These are phyloP conservation scores for Agaricus bisporus DNA, from an alignment of 768 basidiomycete genomes.

Conservation along the genomic window DNA sequence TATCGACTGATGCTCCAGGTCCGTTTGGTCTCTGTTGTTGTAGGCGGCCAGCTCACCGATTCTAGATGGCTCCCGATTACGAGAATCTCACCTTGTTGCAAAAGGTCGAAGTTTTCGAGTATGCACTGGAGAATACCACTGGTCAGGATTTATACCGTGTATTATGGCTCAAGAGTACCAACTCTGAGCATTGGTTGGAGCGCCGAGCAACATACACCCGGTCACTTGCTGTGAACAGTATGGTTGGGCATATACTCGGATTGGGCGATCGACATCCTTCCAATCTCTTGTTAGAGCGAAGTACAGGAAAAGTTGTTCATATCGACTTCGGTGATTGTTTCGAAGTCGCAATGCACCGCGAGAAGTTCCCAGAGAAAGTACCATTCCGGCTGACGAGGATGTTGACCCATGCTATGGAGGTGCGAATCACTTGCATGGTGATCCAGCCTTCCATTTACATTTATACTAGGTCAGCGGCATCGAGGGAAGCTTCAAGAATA, in stretches of 20 bases:
- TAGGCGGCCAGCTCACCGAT: constrained; percentile 1
- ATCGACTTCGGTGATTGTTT: constrained; percentile 99
- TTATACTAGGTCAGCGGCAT: constrained; percentile 83
- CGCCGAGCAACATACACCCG: constrained; percentile 93
- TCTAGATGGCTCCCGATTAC: constrained; percentile 99
- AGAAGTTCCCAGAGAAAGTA: constrained; percentile 98
- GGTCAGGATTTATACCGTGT: constrained; percentile 97
- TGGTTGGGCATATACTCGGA: constrained; percentile 97
- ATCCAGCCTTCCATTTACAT: constrained; percentile 10
- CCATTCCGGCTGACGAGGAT: constrained; percentile 97
- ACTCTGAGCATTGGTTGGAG: constrained; percentile 98
- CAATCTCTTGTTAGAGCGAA: constrained; percentile 87
- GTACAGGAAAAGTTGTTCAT: constrained; percentile 92
- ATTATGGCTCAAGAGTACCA: constrained; percentile 90
- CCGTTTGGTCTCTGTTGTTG: constrained; percentile 11
- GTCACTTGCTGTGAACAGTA: constrained; percentile 93
- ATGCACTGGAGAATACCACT: constrained; percentile 96
- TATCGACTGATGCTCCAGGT: constrained; percentile 97
- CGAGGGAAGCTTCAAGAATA: constrained; percentile 92
- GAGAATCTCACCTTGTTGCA: constrained; percentile 91
- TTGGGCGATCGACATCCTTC: constrained; percentile 98
- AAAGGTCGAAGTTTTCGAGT: constrained; percentile 99
- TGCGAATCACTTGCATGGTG: constrained; percentile 24
- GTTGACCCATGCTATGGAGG: constrained; percentile 99
- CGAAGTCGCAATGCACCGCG: constrained; percentile 95